Percentiles rank a stretch among this genome's conserved stretches.
Conservation (phyloP, 2,329 filamentous ascomycete genomes). For the Raffaelea arxii region DNA sequence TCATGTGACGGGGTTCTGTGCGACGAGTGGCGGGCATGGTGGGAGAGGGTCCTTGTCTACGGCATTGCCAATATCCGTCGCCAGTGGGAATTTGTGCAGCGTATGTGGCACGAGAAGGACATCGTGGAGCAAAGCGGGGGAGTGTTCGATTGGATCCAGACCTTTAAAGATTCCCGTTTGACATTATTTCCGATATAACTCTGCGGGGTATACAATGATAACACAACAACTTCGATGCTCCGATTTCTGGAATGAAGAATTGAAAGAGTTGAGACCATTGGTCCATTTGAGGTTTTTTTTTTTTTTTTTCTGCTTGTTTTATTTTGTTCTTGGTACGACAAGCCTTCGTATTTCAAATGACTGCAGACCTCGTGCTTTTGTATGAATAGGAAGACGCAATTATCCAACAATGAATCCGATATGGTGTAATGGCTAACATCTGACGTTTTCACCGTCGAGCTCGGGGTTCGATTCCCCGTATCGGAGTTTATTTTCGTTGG, state of each 20-base stretch:
- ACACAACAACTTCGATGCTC: too few relatives aligned
- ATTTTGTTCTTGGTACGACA: neutral
- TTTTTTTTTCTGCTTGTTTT: neutral
- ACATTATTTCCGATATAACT: neutral
- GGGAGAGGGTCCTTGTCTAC: slow-evolving; percentile 3
- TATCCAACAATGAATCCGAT: neutral
- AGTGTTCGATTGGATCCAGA: slow-evolving; percentile 3
- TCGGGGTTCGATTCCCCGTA: too few relatives aligned
- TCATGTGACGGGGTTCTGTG: slow-evolving; percentile 3
- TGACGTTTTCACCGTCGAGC: too few relatives aligned
- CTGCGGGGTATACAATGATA: too few relatives aligned
- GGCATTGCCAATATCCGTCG: slow-evolving; percentile 43
- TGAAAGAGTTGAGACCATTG: too few relatives aligned
- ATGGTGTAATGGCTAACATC: too few relatives aligned
- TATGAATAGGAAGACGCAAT: neutral
- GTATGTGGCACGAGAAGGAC: slow-evolving; percentile 38
- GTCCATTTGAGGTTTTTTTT: too few relatives aligned
- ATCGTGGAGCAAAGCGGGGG: neutral
- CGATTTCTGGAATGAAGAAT: too few relatives aligned
- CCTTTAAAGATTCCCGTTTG: neutral
- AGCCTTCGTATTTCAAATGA: too few relatives aligned
- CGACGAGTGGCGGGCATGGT: slow-evolving; percentile 2
- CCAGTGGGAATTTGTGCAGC: slow-evolving; percentile 50
- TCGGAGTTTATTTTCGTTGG: too few relatives aligned
- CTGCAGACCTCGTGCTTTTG: too few relatives aligned